A percentile compares a stretch with the other conserved stretches of the same genome.
These are phyloP conservation scores for Emericellopsis cladophorae DNA, from an alignment of 2,329 filamentous ascomycete species.

Conservation along the genomic window DNA sequence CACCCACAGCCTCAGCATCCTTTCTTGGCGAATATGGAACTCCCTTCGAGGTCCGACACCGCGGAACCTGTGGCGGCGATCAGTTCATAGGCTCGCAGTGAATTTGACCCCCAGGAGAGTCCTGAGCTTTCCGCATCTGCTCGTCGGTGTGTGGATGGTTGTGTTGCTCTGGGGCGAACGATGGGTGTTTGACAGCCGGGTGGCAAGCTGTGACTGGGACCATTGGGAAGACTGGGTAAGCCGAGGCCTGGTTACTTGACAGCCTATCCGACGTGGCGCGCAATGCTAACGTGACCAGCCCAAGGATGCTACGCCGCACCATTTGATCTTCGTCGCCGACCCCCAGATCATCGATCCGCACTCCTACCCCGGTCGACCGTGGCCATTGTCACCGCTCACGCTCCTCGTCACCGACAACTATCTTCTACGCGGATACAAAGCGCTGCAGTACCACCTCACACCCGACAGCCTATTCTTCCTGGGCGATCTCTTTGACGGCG, in stretches of 20 bases:
- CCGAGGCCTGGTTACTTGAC: background rate
- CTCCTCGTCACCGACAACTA: conserved; percentile 73
- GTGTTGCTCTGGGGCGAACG: conserved; percentile 78
- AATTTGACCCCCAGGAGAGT: conserved; percentile 39
- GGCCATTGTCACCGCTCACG: conserved; percentile 42
- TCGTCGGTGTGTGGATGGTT: conserved; percentile 64
- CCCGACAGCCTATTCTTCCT: conserved; percentile 86
- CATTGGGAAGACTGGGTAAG: conserved; percentile 88
- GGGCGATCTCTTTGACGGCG: conserved; percentile 90
- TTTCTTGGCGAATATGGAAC: conserved; percentile 15
- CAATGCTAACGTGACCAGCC: conserved; percentile 40
- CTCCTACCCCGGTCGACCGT: conserved; percentile 75
- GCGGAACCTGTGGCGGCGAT: conserved; percentile 6
- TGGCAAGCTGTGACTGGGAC: conserved; percentile 67
- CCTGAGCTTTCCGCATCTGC: conserved; percentile 50
- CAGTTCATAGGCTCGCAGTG: conserved; percentile 13
- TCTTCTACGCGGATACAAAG: conserved; percentile 68
- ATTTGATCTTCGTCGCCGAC: conserved; percentile 74
- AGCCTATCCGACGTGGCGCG: background rate
- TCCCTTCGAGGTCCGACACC: conserved; percentile 29
- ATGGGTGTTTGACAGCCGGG: conserved; percentile 57
- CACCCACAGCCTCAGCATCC: too few relatives aligned
- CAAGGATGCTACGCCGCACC: conserved; percentile 65
- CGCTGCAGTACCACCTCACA: conserved; percentile 61
- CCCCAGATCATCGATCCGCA: conserved; percentile 89